phyloP scores from a whole-genome alignment of 768 basidiomycete species.

The Mycena polygramma region DNA sequence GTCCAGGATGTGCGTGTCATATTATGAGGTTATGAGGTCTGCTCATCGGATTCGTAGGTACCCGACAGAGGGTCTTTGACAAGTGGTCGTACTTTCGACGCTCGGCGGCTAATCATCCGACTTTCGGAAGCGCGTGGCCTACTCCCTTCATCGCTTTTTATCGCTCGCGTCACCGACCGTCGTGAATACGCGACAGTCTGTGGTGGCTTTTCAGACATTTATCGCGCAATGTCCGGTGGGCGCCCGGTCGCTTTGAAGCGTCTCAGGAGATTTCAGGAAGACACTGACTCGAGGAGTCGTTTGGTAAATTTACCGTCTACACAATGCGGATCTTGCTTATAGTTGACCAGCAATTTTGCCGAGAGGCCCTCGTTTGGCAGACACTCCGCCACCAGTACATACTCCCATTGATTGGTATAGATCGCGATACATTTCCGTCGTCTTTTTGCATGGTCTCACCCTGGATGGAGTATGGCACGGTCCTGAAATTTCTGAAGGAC shows the following conservation, averaged over 20 bases:
- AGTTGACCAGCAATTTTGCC: not conserved
- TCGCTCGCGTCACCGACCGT: not conserved
- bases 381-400: not conserved
- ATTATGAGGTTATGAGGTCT: not conserved
- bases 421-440: not conserved
- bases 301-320: not conserved
- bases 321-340: not conserved
- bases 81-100: not conserved
- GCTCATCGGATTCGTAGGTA: not conserved
- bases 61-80: not conserved
- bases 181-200: not conserved
- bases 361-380: slow-evolving; percentile 3
- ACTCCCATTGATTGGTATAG: not conserved
- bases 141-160: not conserved
- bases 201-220: not conserved
- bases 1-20: not conserved
- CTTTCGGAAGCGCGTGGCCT: not conserved
- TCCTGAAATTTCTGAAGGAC: not conserved
- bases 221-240: not conserved
- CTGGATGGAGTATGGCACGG: not conserved
- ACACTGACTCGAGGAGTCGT: not conserved
- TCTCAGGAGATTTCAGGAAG: not conserved
- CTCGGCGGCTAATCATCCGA: not conserved
- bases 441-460: not conserved
- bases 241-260: not conserved